These are phyloP conservation scores for Monosporascus sp. DNA, from an alignment of 2,329 filamentous ascomycete genomes.

Conservation along the genomic window DNA sequence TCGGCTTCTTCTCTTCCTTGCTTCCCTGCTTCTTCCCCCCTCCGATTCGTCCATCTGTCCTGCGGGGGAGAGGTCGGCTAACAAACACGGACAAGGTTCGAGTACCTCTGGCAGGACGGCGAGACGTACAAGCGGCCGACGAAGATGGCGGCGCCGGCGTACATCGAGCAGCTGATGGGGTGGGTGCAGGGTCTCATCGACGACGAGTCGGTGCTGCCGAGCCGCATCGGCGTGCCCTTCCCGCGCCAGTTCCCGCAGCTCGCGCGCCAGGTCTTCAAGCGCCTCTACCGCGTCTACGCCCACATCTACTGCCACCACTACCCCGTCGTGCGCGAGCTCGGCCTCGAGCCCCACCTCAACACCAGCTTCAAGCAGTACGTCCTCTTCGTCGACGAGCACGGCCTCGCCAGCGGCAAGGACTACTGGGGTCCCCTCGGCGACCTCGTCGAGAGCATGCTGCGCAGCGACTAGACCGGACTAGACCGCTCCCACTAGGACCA, in stretches of 20 bases:
- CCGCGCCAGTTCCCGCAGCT: constrained; percentile 86
- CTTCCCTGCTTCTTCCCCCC: background rate
- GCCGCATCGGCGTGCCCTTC: constrained; percentile 89
- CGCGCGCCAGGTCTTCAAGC: constrained; percentile 95
- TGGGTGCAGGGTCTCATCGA: constrained; percentile 96
- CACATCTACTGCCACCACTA: constrained; percentile 99
- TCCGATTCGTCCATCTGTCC: no score
- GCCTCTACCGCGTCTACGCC: constrained; percentile 96
- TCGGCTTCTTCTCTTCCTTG: background rate
- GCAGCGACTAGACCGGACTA: constrained; percentile 61
- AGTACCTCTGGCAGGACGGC: constrained; percentile 97
- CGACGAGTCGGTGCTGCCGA: constrained; percentile 93
- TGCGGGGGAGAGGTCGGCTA: no score
- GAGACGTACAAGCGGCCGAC: constrained; percentile 93
- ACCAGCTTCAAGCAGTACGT: constrained; percentile 99
- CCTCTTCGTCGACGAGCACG: constrained; percentile 96
- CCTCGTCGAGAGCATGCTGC: constrained; percentile 94
- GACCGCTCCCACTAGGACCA: no score
- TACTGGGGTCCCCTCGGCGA: constrained; percentile 96
- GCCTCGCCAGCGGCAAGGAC: constrained; percentile 85
- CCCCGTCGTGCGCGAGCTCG: constrained; percentile 89
- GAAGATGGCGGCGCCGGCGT: constrained; percentile 95
- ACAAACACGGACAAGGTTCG: constrained; percentile 57
- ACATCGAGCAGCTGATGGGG: constrained; percentile 95
- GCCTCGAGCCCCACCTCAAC: constrained; percentile 94